Evolutionary conservation across 495 filamentous ascomycete genomes (phyloP), one percentile per base, ranked within the genome.

Genomic region (Aspergillus sclerotioniger): DNA sequence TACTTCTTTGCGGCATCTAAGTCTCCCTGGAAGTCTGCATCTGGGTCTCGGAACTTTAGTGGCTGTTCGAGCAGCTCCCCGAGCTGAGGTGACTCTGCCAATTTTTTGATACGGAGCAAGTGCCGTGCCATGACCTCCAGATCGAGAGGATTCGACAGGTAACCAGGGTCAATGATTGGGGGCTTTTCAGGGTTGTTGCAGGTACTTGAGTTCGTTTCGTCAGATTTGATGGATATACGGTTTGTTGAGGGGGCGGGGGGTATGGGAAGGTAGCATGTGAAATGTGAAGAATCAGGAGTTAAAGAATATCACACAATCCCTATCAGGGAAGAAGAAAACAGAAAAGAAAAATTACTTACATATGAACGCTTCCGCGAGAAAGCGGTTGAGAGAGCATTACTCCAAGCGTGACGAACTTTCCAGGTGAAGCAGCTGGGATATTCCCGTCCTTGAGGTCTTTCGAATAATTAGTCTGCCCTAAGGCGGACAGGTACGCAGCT

Each of bases 101-200:
- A 51, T 29, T 51, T 51, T 6, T 51, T 51, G 48, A 51, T 51
- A 32, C 19, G 25, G 48, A 51, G 48, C 10, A 51, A 51, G 48
- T 51, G 48, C 48, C 48, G 48, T 51, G 48, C 48, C 31, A 51
- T 51, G 48, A 51, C 48, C 32, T 51, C 48, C 12, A 51, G 48
- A 51, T 51, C 48, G 48, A 51, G 48, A 51, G 48, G 48, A 51
- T 51, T 51, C 48, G 48, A 51, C 21, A 51, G 48, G 48, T 51
- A 51, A 12, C 25, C 48, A 31, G 48, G 48, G 32, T 51, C 48
- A 51, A 51, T 51, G 48, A 51, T 51, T 51, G 48, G 48, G 31
- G 48, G 48, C 25, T 10, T 51, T 51, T 51, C 48, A 31, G 48
- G 48, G 21, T 51, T 32, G 48, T 31, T 51, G 25, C 25, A 51